Evolutionary conservation across 495 filamentous ascomycete genomes (phyloP), one percentile per base, ranked within the genome.

Genomic region (Penicillium ochrochloron): DNA sequence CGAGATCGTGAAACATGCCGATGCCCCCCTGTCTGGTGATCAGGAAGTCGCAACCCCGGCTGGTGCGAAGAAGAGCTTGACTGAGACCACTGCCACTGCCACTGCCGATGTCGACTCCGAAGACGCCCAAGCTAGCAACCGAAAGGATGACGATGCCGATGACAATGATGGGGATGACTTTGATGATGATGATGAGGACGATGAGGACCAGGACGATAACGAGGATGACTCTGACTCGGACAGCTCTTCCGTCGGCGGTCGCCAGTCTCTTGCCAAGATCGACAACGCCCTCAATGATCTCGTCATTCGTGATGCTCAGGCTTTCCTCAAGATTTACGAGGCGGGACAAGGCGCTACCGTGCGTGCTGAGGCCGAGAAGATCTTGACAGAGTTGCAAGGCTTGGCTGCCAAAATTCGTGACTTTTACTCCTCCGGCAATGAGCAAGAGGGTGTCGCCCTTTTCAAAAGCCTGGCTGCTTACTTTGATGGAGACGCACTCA

Each of bases 401-500:
- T 78, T 99, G 19, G 92, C 92, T 9, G 70, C 80, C 4, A 87
- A 92, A 11, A 88, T 97, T 41, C 83, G 89, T 64, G 73, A 76
- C 1, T 91, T 87, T 70, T 96, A 92, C 74, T 74, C 88, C 27
- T 79, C 77, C 37, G 77, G 84, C 46, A 80, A 76, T n/a, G 72
- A 78, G 12, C 80, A 83, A 17, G 62, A 72, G 33, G 73, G 90
- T 9, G 77, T 79, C 15, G 74, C 84, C 1, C 82, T 96, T 9
- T 98, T 98, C 78, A 79, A 81, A 35, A 89, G 82, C 39, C 78
- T 99, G 57, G 93, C 93, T 1, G 83, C 85, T n/a, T 92, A 93
- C 69, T 99, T 99, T 72, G 90, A 95, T 61, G 89, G 90, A 2
- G 91, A 97, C 74, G 86, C 88, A 0, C 73, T 98, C 63, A 89